Evolutionary conservation across 2,329 filamentous ascomycete genomes (phyloP).

Genomic region (Calonectria naviculata): DNA sequence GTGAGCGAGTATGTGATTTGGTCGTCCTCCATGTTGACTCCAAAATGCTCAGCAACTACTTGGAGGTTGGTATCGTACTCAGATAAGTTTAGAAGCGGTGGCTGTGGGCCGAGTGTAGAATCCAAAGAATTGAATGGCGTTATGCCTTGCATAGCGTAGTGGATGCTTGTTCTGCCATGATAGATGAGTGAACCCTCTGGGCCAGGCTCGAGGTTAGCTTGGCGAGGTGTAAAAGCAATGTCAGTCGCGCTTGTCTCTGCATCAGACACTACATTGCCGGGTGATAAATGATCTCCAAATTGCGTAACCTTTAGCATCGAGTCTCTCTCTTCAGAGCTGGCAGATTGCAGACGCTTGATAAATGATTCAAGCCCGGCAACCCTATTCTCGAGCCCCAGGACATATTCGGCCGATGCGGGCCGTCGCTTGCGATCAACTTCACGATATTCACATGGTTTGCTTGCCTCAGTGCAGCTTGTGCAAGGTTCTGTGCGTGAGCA

Average conservation of each 20-base stretch:
- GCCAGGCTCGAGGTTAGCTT: constrained; percentile 17
- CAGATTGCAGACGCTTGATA: constrained; percentile 14
- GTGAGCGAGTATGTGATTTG: constrained; percentile 29
- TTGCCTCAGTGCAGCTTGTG: constrained; percentile 14
- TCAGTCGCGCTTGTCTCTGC: not conserved
- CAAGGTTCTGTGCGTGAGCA: constrained; percentile 26
- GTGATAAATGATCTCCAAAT: constrained; percentile 7
- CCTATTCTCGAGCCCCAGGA: constrained; percentile 31
- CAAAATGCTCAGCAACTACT: constrained; percentile 35
- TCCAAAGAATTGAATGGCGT: not conserved
- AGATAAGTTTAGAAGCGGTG: not conserved
- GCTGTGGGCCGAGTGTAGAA: not conserved
- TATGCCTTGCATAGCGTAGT: constrained; percentile 23
- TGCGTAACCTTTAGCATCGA: not conserved
- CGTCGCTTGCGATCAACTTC: constrained; percentile 22
- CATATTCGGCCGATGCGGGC: constrained; percentile 31
- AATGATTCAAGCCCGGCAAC: constrained; percentile 31
- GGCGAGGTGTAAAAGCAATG: not conserved
- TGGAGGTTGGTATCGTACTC: constrained; percentile 26
- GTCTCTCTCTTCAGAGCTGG: constrained; percentile 14
- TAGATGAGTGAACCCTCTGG: constrained; percentile 25
- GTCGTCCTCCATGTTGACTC: constrained; percentile 33
- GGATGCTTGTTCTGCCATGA: constrained; percentile 40
- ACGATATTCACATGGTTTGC: constrained; percentile 13
- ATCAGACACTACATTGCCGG: not conserved